Evolutionary conservation across 116 monocot species (phyloP).

Genomic region (Zostera marina): DNA sequence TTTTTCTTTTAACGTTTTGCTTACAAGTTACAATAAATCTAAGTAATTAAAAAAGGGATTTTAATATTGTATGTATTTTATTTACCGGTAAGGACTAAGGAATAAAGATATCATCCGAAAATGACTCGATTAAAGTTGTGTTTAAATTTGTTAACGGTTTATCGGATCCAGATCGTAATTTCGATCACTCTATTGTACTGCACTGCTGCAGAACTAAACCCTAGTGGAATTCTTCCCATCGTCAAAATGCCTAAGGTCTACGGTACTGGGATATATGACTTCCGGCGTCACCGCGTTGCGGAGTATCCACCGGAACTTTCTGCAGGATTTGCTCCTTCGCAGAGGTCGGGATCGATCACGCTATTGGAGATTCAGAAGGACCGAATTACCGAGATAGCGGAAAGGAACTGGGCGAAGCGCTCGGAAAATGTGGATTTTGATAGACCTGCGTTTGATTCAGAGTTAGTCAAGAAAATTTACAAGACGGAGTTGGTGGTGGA

Average conservation of each 20-base stretch:
- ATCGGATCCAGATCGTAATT: neutral
- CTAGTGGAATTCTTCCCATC: neutral
- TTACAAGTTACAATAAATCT: too few species aligned
- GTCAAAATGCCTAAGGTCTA: conserved; percentile 78
- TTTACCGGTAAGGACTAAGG: too few species aligned
- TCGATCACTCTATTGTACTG: neutral
- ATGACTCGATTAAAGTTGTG: too few species aligned
- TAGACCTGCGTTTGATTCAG: conserved; percentile 32
- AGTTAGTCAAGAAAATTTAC: conserved; percentile 73
- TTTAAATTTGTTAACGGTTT: too few species aligned
- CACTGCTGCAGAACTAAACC: neutral
- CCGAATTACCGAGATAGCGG: conserved; percentile 63
- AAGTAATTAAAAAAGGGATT: too few species aligned
- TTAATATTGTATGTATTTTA: too few species aligned
- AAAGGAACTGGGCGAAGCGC: conserved; percentile 41
- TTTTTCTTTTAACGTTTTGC: too few species aligned
- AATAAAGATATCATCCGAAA: too few species aligned
- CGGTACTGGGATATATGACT: conserved; percentile 79
- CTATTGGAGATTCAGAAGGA: conserved; percentile 92
- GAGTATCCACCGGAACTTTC: conserved; percentile 41
- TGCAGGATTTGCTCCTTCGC: conserved; percentile 1
- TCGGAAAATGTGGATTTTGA: conserved; percentile 2
- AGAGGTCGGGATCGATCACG: conserved; percentile 39
- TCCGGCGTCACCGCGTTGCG: conserved; percentile 85
- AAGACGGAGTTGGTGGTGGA: conserved; percentile 58